A percentile compares a stretch with the other conserved stretches of the same genome.
Conservation (phyloP, 805 yeast species). For the Hagleromyces aurorensis region DNA sequence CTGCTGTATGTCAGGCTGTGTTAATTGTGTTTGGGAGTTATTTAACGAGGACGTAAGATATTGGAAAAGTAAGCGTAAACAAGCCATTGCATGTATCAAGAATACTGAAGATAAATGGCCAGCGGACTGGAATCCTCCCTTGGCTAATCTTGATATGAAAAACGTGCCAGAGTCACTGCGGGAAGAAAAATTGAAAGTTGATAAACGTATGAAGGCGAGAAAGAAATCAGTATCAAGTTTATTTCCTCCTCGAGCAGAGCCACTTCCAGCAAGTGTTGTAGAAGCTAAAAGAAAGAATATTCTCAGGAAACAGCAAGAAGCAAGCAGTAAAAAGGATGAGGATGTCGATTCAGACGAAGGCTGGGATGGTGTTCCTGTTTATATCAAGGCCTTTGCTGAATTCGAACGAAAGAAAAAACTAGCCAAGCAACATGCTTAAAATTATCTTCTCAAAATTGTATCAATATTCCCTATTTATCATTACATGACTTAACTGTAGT, state of each 20-base stretch:
- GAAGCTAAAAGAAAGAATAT: conserved; percentile 22
- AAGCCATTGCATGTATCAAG: conserved; percentile 49
- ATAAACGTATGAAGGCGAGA: conserved; percentile 11
- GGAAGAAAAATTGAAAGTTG: conserved; percentile 22
- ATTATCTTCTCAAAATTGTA: too few relatives aligned
- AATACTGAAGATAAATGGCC: conserved; percentile 53
- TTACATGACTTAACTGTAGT: too few relatives aligned
- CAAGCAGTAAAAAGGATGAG: conserved; percentile 6
- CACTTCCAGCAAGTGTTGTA: conserved; percentile 31
- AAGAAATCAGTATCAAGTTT: conserved; percentile 23
- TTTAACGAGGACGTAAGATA: conserved; percentile 81
- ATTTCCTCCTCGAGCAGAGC: conserved; percentile 29
- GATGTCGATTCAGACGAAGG: conserved; percentile 26
- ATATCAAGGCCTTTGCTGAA: conserved; percentile 75
- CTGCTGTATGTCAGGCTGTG: conserved; percentile 96
- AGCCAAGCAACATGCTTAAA: not conserved
- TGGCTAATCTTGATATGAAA: conserved; percentile 33
- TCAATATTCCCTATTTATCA: too few relatives aligned
- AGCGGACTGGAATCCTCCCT: conserved; percentile 50
- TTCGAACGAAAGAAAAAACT: conserved; percentile 61
- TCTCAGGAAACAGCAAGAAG: conserved; percentile 5
- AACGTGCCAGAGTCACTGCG: conserved; percentile 38
- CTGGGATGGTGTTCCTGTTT: conserved; percentile 60
- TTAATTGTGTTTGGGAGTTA: conserved; percentile 94
- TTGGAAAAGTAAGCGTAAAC: conserved; percentile 56